Conservation (phyloP, 1,284 basidiomycete genomes). For the Trichosporon sp. region DNA sequence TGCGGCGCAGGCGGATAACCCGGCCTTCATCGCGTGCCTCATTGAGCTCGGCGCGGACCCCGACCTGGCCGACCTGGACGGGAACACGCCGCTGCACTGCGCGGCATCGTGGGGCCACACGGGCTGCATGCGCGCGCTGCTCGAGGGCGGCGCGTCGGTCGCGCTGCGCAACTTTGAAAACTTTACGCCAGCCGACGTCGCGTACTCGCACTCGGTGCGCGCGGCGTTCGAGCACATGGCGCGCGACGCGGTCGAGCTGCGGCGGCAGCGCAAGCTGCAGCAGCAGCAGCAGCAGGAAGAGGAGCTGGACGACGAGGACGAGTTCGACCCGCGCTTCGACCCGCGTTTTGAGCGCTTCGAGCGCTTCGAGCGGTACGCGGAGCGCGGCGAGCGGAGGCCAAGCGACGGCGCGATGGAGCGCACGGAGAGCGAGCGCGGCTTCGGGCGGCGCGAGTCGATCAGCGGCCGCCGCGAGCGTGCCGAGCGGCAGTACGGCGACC, state of each 20-base stretch:
- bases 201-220: constrained; percentile 60
- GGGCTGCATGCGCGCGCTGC: constrained; percentile 76
- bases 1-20: constrained; percentile 80
- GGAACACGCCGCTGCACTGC: constrained; percentile 88
- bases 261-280: not conserved
- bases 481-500: not conserved
- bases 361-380: not conserved
- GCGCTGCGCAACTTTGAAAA: constrained; percentile 79
- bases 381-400: not conserved
- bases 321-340: not conserved
- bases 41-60: constrained; percentile 82
- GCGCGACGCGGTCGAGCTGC: constrained; percentile 31
- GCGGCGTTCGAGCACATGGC: constrained; percentile 31
- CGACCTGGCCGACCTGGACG: constrained; percentile 80
- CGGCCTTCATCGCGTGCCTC: constrained; percentile 67
- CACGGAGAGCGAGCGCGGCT: not conserved
- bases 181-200: constrained; percentile 85
- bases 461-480: not conserved
- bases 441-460: not conserved
- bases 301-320: not conserved
- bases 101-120: constrained; percentile 43
- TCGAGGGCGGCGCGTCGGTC: constrained; percentile 80
- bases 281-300: not conserved
- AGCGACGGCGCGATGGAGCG: not conserved
- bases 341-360: not conserved